Evolutionary conservation across 441 rosid genomes (phyloP).

Genomic region (Monsonia emarginata): DNA sequence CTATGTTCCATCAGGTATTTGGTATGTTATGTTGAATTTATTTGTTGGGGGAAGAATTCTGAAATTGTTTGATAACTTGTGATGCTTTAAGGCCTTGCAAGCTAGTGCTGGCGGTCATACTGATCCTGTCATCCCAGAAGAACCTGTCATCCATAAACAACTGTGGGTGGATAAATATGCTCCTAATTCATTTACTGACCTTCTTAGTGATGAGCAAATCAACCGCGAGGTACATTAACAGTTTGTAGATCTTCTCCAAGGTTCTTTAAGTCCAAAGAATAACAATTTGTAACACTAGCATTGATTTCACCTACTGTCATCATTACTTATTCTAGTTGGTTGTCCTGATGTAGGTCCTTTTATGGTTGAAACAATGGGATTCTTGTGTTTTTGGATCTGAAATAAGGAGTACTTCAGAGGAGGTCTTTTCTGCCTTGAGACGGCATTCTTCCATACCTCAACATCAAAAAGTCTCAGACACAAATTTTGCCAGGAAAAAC

Average conservation of each 20-base stretch:
- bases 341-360: slow-evolving; percentile 53
- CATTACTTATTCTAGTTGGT: slow-evolving; percentile 18
- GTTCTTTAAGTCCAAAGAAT: slow-evolving; percentile 7
- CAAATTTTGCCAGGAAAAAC: slow-evolving; percentile 40
- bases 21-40: neutral
- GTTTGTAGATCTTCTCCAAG: slow-evolving; percentile 12
- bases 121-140: slow-evolving; percentile 32
- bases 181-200: slow-evolving; percentile 91
- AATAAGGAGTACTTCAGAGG: slow-evolving; percentile 84
- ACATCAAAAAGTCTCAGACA: slow-evolving; percentile 39
- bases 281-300: slow-evolving; percentile 11
- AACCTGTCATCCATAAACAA: slow-evolving; percentile 42
- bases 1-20: neutral
- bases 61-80: neutral
- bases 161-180: slow-evolving; percentile 97
- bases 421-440: slow-evolving; percentile 74
- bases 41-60: neutral
- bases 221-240: slow-evolving; percentile 68
- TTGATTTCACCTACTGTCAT: neutral
- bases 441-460: slow-evolving; percentile 69
- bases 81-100: slow-evolving; percentile 46
- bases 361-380: slow-evolving; percentile 99
- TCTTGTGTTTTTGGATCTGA: slow-evolving; percentile 94
- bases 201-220: slow-evolving; percentile 93
- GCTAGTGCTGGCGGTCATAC: slow-evolving; percentile 50